These are phyloP conservation scores for Argentina anserina DNA, from an alignment of 306 rosid genomes.

Conservation along the genomic window DNA sequence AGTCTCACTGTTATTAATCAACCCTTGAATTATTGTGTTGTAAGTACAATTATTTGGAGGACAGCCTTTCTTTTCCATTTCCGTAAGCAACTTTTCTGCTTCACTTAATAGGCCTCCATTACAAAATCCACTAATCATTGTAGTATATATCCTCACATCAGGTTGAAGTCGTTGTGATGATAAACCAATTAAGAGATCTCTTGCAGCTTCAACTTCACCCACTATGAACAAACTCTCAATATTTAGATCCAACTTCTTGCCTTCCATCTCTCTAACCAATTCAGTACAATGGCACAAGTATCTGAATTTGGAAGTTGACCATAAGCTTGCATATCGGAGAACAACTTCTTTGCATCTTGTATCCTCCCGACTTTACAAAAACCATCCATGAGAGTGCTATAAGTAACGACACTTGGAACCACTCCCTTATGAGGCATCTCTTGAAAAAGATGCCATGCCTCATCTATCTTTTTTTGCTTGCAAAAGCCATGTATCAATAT, in stretches of 20 bases:
- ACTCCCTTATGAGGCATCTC: constrained; percentile 1
- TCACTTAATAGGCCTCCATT: not conserved
- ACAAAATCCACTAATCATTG: not conserved
- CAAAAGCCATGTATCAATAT: not conserved
- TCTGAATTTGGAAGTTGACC: not conserved
- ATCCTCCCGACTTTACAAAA: not conserved
- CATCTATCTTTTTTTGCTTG: not conserved
- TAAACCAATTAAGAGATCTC: not conserved
- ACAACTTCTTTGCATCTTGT: not conserved
- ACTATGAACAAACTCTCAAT: not conserved
- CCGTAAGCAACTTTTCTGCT: not conserved
- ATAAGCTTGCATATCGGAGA: not conserved
- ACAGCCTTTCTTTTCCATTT: not conserved
- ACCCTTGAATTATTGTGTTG: not conserved
- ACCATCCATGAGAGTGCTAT: not conserved
- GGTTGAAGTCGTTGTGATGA: not conserved
- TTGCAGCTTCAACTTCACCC: not conserved
- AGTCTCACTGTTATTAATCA: not conserved
- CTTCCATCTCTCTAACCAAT: not conserved
- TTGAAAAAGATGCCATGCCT: not conserved
- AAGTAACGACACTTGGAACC: not conserved
- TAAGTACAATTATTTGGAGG: not conserved
- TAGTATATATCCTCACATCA: not conserved
- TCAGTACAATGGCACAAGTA: not conserved
- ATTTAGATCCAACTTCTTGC: not conserved